Base-by-base conservation (phyloP, 352 stramenopile species). In the Phytophthora europaea region DNA sequence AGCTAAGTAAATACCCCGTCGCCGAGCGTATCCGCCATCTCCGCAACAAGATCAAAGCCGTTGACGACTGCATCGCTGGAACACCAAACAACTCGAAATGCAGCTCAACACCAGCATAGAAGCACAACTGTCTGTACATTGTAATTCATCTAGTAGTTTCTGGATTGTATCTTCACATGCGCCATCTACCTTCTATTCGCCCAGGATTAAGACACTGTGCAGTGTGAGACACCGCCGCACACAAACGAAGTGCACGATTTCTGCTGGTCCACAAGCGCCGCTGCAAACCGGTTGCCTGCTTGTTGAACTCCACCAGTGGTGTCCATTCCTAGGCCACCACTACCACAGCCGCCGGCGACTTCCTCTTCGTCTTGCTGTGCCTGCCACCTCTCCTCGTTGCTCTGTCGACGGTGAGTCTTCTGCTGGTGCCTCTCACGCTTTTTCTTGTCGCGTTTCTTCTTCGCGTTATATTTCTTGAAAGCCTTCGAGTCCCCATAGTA, bases 401-500 rank as follows among this genome's bases (percentile, higher is more conserved):
- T 60, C 16, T 18, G 12, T 54, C 13, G 43, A 20, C 70, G 47
- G 20, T 59, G 61, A n/a, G 20, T 40, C 52, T 59, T 73, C 33
- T 61, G 61, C 22, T 75, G 66, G 18, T 78, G 56, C 26, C 81
- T 75, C 7, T 84, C 61, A n/a, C 64, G 56, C 43, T 75, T 77
- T 47, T 76, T 75, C 57, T 72, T 77, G 8, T 80, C 61, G 3
- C 68, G 72, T 48, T 83, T 76, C 16, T 86, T 83, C 64, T 85
- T 86, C 10, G 75, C 72, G 38, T 80, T 83, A 67, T 94, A 92
- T 40, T 77, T 77, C 64, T 91, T 85, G 51, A 92, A 94, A 22
- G 79, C 82, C 50, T 81, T 87, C n/a, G 83, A 94, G 23, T 93
- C 80, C 4, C 84, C 72, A 50, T 93, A 94, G 53, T 94, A 94